phyloP scores from a whole-genome alignment of 192 early-diverging fungal species.

The Coemansia sp. region DNA sequence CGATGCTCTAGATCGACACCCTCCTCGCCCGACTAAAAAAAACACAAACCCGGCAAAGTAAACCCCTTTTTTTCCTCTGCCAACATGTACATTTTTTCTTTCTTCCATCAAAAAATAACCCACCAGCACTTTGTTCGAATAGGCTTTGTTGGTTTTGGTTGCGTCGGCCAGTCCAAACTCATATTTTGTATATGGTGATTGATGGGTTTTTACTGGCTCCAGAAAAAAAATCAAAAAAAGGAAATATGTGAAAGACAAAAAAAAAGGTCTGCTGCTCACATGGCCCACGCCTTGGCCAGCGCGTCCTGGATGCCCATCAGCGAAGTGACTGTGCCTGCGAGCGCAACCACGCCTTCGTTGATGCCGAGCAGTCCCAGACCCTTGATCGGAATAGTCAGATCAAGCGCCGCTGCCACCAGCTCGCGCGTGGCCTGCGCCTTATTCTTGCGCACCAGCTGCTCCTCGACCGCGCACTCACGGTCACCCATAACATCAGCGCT shows the following conservation, averaged over 20 bases:
- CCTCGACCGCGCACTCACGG: slow-evolving; percentile 37
- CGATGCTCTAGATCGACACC: slow-evolving; percentile 27
- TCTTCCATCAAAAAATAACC: no score
- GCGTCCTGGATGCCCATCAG: slow-evolving; percentile 52
- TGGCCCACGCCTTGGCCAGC: slow-evolving; percentile 12
- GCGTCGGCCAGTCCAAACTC: no score
- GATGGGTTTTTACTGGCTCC: background rate
- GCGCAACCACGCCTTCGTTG: slow-evolving; percentile 56
- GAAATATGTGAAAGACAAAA: no score
- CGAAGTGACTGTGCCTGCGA: slow-evolving; percentile 57
- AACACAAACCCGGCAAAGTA: no score
- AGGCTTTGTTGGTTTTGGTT: no score
- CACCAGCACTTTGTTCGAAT: no score
- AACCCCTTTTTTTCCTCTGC: background rate
- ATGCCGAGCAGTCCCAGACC: slow-evolving; percentile 44
- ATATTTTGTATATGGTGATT: no score
- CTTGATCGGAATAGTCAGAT: slow-evolving; percentile 51
- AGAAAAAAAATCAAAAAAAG: no score
- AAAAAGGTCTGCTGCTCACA: background rate
- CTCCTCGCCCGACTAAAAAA: background rate
- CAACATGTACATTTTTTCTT: background rate
- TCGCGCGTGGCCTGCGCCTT: slow-evolving; percentile 16
- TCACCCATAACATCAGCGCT: slow-evolving; percentile 29
- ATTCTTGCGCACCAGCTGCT: slow-evolving; percentile 19
- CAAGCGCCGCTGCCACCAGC: slow-evolving; percentile 42